A percentile compares a stretch with the other conserved stretches of the same genome.
Conservation (phyloP, 768 basidiomycete species). For the Leccinum aurantiacum region DNA sequence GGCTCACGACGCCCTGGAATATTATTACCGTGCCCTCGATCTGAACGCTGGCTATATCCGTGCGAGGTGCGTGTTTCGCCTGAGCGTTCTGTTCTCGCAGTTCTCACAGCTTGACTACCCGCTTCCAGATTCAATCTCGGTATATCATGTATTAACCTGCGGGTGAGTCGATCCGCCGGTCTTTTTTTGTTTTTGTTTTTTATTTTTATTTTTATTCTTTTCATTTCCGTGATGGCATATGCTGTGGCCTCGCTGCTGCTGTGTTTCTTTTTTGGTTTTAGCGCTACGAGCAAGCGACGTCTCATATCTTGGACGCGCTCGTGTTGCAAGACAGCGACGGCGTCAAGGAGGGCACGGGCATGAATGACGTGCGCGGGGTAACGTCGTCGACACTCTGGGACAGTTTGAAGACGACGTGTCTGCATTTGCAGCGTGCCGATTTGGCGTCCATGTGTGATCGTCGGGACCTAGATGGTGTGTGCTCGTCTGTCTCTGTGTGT, state of each 20-base stretch:
- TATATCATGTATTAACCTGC: conserved; percentile 87
- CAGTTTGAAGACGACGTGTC: conserved; percentile 76
- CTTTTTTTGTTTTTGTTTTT: neutral
- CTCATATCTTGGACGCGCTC: conserved; percentile 86
- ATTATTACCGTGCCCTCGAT: conserved; percentile 83
- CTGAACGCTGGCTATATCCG: conserved; percentile 89
- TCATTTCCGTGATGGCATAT: neutral
- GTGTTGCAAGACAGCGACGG: conserved; percentile 86
- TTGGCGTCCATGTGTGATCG: conserved; percentile 71
- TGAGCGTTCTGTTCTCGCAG: neutral
- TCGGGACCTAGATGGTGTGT: conserved; percentile 65
- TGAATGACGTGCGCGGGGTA: conserved; percentile 62
- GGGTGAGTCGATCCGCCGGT: conserved; percentile 43
- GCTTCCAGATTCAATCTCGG: conserved; percentile 83
- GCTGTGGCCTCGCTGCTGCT: conserved; percentile 2
- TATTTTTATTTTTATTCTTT: neutral
- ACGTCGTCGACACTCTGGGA: conserved; percentile 85
- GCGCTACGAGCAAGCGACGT: conserved; percentile 85
- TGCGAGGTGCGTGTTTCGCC: conserved; percentile 55
- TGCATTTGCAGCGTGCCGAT: conserved; percentile 79
- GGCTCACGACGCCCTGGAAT: conserved; percentile 78
- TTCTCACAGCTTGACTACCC: neutral
- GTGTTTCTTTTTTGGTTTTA: conserved; percentile 30
- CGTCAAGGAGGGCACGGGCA: conserved; percentile 43
- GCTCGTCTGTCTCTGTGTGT: neutral